Base-by-base conservation (phyloP, 129 eudicot genomes). In the Gnaphalium uliginosum region DNA sequence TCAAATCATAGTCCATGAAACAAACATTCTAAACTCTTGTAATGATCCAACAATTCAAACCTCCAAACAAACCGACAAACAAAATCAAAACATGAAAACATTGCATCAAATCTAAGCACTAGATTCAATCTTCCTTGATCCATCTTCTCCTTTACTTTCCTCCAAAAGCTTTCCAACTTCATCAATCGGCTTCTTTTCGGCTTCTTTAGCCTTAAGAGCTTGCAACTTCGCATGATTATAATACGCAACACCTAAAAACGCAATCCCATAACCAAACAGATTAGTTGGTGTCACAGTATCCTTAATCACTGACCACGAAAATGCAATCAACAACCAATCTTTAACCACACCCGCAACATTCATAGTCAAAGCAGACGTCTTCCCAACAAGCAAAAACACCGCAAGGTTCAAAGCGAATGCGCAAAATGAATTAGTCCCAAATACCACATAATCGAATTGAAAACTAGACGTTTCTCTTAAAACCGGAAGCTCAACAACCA, bases 291-390 rank as follows among this genome's bases (percentile, higher is more conserved):
- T 59, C 65, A 59, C 65, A 0, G 32, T 59, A 17, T 59, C 65
- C 32, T 59, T 59, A 22, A 59, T 59, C 7, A 59, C 65, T 8
- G 32, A 59, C 65, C 65, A 23, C 2, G 32, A 59, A 23, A 59
- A 59, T 2, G 65, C 65, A 23, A 59, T 59, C 65, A 59, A 59
- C 65, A 59, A 59, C 65, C 65, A 59, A 59, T 59, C 65, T 59
- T 59, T 59, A 24, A 59, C 65, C 14, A 59, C 65, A 59, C 65
- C 65, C 14, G 33, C 65, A 11, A 59, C 65, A 59, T 59, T 59
- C 65, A 59, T 23, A 9, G 18, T 59, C 65, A 59, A 59, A 59
- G 65, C 65, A 11, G 65, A 59, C n/a, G 65, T 59, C 32, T 59
- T 59, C 5, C 65, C 65, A 24, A 59, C 26, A 2, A 59, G 14